A percentile compares a stretch with the other conserved stretches of the same genome.
These are phyloP conservation scores for Phellopilus nigrolimitatus DNA, from an alignment of 1,284 basidiomycete species.

Conservation along the genomic window DNA sequence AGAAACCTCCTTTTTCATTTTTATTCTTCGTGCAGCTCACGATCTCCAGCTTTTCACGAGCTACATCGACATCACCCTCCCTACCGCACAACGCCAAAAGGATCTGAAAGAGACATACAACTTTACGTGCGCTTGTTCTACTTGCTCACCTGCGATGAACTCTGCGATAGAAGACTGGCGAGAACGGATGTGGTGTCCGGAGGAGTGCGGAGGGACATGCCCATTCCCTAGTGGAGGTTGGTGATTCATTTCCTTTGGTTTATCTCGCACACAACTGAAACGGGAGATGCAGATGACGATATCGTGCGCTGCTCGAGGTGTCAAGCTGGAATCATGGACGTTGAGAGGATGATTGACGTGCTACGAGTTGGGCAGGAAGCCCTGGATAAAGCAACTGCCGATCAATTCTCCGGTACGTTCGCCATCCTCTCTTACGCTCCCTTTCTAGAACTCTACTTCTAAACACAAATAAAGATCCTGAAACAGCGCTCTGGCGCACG, in stretches of 20 bases:
- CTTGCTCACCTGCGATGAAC: constrained; percentile 41
- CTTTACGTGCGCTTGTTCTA: constrained; percentile 70
- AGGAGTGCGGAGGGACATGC: constrained; percentile 57
- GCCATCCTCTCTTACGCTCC: neutral
- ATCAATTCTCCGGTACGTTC: constrained; percentile 51
- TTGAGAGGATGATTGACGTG: constrained; percentile 54
- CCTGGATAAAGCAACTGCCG: constrained; percentile 59
- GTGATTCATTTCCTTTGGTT: constrained; percentile 11
- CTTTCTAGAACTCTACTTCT: neutral
- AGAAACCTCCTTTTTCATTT: constrained; percentile 14
- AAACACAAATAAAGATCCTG: constrained; percentile 39
- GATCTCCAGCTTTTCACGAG: constrained; percentile 54
- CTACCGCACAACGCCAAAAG: constrained; percentile 49
- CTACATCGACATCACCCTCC: constrained; percentile 83
- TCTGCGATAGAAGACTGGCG: constrained; percentile 53
- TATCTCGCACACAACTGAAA: constrained; percentile 5
- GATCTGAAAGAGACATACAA: constrained; percentile 71
- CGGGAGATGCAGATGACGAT: constrained; percentile 35
- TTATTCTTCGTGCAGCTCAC: constrained; percentile 3
- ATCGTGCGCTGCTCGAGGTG: constrained; percentile 58
- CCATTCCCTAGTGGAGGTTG: constrained; percentile 53
- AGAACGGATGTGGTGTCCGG: constrained; percentile 63
- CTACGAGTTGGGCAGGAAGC: constrained; percentile 63
- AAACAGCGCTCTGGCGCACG: constrained; percentile 50
- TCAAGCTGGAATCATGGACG: constrained; percentile 41